These are phyloP conservation scores for Zalaria sp. DNA, from an alignment of 2,329 filamentous ascomycete genomes.

Conservation along the genomic window DNA sequence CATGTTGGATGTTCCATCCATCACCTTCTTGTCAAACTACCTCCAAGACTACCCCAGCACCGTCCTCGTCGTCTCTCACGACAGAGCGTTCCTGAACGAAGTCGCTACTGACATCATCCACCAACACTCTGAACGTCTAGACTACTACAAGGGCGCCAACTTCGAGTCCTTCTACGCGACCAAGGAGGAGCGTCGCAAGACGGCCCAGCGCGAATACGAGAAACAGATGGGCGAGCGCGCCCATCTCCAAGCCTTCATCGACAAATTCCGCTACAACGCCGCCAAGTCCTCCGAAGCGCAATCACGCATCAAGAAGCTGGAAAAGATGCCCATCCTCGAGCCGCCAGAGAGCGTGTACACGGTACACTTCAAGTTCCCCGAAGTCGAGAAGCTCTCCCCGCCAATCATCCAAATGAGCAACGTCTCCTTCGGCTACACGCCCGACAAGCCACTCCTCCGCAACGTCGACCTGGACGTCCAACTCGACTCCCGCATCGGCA, in stretches of 20 bases:
- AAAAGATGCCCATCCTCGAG: constrained; percentile 88
- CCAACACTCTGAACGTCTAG: constrained; percentile 89
- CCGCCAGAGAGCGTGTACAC: constrained; percentile 86
- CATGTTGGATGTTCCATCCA: constrained; percentile 99
- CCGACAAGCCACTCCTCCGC: constrained; percentile 63
- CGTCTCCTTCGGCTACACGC: constrained; percentile 77
- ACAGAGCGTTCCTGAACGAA: constrained; percentile 97
- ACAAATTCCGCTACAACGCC: constrained; percentile 99
- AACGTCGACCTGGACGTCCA: constrained; percentile 94
- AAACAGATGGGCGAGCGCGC: constrained; percentile 92
- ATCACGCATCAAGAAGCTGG: constrained; percentile 96
- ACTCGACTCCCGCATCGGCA: constrained; percentile 93
- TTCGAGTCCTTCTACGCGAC: constrained; percentile 96
- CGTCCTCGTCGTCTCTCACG: constrained; percentile 92
- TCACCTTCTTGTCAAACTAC: constrained; percentile 94
- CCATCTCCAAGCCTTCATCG: constrained; percentile 94
- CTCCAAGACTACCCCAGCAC: constrained; percentile 90
- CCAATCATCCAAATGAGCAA: constrained; percentile 96
- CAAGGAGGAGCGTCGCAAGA: constrained; percentile 93
- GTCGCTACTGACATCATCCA: constrained; percentile 98
- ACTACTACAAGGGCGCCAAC: constrained; percentile 97
- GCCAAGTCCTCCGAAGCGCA: constrained; percentile 97
- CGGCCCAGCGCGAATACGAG: constrained; percentile 91
- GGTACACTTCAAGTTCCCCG: constrained; percentile 93
- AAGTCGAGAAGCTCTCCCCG: constrained; percentile 92